Evolutionary conservation across 1,284 basidiomycete genomes (phyloP), one percentile per base, ranked within the genome.

Genomic region (Leucoagaricus sp.): DNA sequence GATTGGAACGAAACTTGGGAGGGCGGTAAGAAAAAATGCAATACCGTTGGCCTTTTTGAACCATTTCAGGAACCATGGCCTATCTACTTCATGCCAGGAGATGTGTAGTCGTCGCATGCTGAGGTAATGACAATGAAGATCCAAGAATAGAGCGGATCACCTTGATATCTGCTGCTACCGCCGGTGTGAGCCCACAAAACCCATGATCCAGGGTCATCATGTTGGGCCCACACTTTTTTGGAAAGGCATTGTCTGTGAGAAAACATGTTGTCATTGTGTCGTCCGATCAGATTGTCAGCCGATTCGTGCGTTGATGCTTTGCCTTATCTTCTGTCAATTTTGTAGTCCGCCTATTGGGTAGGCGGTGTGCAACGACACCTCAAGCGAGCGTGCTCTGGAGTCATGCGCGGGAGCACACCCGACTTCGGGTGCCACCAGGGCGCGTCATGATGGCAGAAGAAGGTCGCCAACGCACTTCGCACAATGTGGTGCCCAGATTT

Each of bases 161-260:
- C 38, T 13, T 23, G 34, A 29, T 33, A 33, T 40, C 46, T 44
- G 46, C 2, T 40, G 13, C 3, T 38, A 54, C 26, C 17, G 31
- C 25, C 23, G 4, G 15, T 21, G 23, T 29, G 53, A 29, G 44
- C 44, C 44, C 53, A 54, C 53, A 54, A 41, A 48, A n/a, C n/a
- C n/a, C n/a, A n/a, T 21, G 40, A 46, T 21, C 42, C 47, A 54
- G 45, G 53, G 53, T 15, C 45, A 54, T 54, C 53, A 54, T 31
- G 33, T 23, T 47, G 53, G 34, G 53, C 45, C 53, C 33, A 48
- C 53, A 28, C 26, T 29, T 33, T 40, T 44, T 33, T 40, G 50
- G 40, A n/a, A 8, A 40, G 7, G 8, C 10, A 47, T 47, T n/a
- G 45, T 9, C 44, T 19, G 34, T 13, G 21, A 6, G 26, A n/a